A percentile compares a stretch with the other conserved stretches of the same genome.
These are phyloP conservation scores for Stevia rebaudiana DNA, from an alignment of 140 eudicot species.

Conservation along the genomic window DNA sequence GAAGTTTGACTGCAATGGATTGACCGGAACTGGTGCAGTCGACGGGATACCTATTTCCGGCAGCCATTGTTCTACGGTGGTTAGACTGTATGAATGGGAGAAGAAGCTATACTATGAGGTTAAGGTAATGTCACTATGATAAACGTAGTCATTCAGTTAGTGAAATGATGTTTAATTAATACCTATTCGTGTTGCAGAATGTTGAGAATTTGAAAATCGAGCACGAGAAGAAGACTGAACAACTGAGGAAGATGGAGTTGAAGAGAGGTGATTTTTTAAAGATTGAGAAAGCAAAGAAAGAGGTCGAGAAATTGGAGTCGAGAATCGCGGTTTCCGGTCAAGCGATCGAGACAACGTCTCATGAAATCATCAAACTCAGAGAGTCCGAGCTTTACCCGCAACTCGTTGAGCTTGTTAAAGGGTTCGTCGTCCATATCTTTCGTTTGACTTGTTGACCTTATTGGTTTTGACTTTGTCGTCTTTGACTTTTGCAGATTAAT, in stretches of 20 bases:
- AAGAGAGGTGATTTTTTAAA: conserved; percentile 73
- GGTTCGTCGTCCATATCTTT: conserved; percentile 32
- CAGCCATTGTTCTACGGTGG: conserved; percentile 77
- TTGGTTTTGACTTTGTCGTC: conserved; percentile 3
- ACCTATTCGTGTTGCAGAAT: conserved; percentile 36
- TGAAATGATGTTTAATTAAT: too few species aligned
- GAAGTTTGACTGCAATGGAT: conserved; percentile 53
- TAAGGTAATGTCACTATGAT: conserved; percentile 47
- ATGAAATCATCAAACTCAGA: conserved; percentile 68
- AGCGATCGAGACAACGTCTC: conserved; percentile 69
- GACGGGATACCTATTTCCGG: conserved; percentile 28
- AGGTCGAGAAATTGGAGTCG: conserved; percentile 87
- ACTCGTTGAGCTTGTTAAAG: conserved; percentile 84
- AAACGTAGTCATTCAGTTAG: too few species aligned
- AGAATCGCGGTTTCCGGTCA: conserved; percentile 72
- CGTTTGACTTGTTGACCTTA: background rate
- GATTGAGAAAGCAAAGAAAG: conserved; percentile 84
- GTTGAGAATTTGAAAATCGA: conserved; percentile 64
- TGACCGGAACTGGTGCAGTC: conserved; percentile 19
- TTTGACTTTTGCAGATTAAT: conserved; percentile 45
- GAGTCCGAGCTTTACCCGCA: conserved; percentile 90
- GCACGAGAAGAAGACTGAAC: conserved; percentile 63
- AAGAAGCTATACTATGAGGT: conserved; percentile 81
- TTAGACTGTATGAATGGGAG: conserved; percentile 90
- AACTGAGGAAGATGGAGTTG: conserved; percentile 69